phyloP scores from a whole-genome alignment of 768 basidiomycete species.

The Hydnomerulius pinastri region DNA sequence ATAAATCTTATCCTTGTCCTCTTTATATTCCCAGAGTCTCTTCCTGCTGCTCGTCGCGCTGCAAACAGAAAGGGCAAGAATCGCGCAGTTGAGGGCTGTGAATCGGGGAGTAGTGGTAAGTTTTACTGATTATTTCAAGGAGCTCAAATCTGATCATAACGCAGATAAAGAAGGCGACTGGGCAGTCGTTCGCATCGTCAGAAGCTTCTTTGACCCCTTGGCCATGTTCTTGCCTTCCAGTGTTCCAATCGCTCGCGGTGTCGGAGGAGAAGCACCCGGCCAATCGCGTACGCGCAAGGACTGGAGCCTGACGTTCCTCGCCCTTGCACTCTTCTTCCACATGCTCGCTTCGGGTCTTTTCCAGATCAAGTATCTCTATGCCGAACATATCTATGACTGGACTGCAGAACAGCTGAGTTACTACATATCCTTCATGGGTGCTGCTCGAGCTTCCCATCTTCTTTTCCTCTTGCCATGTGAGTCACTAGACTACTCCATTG shows the following conservation, averaged over 20 bases:
- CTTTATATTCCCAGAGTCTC: constrained; percentile 62
- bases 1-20: constrained; percentile 59
- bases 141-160: not conserved
- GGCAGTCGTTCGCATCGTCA: constrained; percentile 29
- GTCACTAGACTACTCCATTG: constrained; percentile 25
- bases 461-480: constrained; percentile 69
- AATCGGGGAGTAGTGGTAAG: constrained; percentile 12
- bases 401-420: constrained; percentile 68
- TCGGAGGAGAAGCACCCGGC: constrained; percentile 57
- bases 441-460: constrained; percentile 62
- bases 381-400: constrained; percentile 72
- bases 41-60: constrained; percentile 31
- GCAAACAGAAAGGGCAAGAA: constrained; percentile 32
- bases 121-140: constrained; percentile 1
- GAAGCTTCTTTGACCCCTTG: constrained; percentile 62
- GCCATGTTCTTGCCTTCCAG: constrained; percentile 66
- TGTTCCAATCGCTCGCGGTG: constrained; percentile 40
- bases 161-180: constrained; percentile 9
- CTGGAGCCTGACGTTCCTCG: constrained; percentile 75
- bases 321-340: constrained; percentile 61
- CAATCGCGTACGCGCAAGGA: constrained; percentile 59
- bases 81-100: constrained; percentile 20
- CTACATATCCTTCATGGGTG: constrained; percentile 73
- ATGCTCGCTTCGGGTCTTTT: constrained; percentile 70
- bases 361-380: constrained; percentile 78